Conservation (phyloP, 148 eudicot genomes). For the Talinum fruticosum region DNA sequence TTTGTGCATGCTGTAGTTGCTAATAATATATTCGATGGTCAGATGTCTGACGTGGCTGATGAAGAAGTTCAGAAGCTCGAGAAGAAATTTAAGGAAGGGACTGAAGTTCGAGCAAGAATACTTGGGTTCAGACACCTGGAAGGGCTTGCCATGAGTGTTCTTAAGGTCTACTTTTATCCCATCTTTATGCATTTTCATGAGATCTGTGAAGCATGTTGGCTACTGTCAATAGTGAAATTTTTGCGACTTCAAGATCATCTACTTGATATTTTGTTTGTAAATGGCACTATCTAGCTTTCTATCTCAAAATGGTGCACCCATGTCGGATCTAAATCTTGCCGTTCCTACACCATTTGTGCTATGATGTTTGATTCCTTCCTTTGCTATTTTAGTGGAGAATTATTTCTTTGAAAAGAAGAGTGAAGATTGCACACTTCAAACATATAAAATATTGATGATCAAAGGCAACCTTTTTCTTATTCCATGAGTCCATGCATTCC, state of each 20-base stretch:
- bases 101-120: constrained; percentile 67
- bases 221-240: not conserved
- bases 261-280: too few species aligned
- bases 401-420: not conserved
- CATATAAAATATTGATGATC: too few species aligned
- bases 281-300: not conserved
- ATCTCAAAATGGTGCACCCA: not conserved
- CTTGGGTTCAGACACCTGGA: constrained; percentile 90
- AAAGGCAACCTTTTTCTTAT: too few species aligned
- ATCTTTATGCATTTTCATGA: not conserved
- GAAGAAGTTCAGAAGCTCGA: constrained; percentile 64
- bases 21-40: constrained; percentile 19
- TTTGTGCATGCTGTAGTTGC: constrained; percentile 7
- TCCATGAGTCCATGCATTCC: too few species aligned
- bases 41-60: constrained; percentile 90
- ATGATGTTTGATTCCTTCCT: not conserved
- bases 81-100: constrained; percentile 80
- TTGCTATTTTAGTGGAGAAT: not conserved
- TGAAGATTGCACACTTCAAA: not conserved
- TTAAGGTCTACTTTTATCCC: constrained; percentile 52
- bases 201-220: not conserved
- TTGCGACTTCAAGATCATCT: not conserved
- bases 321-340: not conserved
- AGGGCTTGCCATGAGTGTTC: constrained; percentile 85
- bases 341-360: not conserved